Evolutionary conservation across 164 flowering plant species (phyloP).

Genomic region (Amborella trichopoda): DNA sequence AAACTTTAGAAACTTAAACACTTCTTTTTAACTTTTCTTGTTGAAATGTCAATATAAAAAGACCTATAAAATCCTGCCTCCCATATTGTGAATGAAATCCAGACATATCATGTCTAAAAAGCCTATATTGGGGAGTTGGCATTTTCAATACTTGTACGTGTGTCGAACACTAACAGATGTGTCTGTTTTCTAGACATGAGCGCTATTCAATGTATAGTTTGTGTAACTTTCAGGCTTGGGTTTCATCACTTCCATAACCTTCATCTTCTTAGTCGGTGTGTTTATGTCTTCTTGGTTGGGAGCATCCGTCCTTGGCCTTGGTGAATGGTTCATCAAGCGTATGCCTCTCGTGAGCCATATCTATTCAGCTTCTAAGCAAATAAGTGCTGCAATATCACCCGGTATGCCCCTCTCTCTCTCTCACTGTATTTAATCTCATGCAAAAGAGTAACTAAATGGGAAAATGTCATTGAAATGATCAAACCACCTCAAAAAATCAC

Average conservation of each 20-base stretch:
- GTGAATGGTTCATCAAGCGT: constrained; percentile 41
- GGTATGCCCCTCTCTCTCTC: too few species aligned
- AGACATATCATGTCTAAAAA: too few species aligned
- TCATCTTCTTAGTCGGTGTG: constrained; percentile 41
- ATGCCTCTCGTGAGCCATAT: constrained; percentile 43
- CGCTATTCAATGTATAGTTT: too few species aligned
- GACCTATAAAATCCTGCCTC: too few species aligned
- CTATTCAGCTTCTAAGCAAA: constrained; percentile 43
- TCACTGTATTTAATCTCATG: not conserved
- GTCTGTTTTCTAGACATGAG: too few species aligned
- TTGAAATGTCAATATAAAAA: too few species aligned
- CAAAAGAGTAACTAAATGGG: not conserved
- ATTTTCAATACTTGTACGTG: too few species aligned
- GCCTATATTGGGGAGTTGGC: too few species aligned
- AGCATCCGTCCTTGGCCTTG: constrained; percentile 32
- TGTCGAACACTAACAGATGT: too few species aligned
- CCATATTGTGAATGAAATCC: too few species aligned
- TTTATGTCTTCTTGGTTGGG: constrained; percentile 55
- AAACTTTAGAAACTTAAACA: too few species aligned
- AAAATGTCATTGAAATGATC: not conserved
- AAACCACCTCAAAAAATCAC: not conserved
- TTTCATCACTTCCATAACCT: constrained; percentile 34
- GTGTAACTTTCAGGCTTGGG: constrained; percentile 31
- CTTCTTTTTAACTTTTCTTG: too few species aligned
- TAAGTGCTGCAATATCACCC: constrained; percentile 46